These are phyloP conservation scores for Misopates orontium DNA, from an alignment of 257 asterid species.

Conservation along the genomic window DNA sequence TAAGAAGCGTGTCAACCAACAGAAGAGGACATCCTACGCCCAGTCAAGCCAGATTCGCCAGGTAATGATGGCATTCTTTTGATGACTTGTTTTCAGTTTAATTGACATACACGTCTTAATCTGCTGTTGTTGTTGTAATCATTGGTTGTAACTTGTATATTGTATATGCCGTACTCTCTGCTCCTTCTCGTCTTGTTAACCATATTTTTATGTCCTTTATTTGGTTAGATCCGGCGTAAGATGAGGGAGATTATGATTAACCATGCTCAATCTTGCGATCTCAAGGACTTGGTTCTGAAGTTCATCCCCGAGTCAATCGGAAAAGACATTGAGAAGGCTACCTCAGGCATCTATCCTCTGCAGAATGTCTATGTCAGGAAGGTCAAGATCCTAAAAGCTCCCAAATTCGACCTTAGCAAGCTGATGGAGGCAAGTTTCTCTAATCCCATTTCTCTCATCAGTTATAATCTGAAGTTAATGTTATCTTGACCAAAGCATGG, in stretches of 20 bases:
- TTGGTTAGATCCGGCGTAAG: constrained; percentile 40
- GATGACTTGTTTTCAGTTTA: background rate
- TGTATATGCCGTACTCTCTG: no score
- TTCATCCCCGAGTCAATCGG: constrained; percentile 52
- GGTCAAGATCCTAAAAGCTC: constrained; percentile 52
- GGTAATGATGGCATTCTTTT: constrained; percentile 17
- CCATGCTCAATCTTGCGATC: constrained; percentile 45
- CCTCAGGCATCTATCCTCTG: constrained; percentile 46
- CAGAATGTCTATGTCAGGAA: constrained; percentile 47
- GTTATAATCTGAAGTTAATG: no score
- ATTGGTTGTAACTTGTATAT: no score
- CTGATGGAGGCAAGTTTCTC: constrained; percentile 41
- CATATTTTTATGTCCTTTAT: background rate
- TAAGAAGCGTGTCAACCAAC: constrained; percentile 47
- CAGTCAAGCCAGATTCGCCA: constrained; percentile 49
- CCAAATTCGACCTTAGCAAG: constrained; percentile 50
- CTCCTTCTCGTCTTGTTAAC: no score
- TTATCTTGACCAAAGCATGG: no score
- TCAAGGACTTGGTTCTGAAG: constrained; percentile 46
- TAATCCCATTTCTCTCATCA: background rate
- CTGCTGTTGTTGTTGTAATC: no score
- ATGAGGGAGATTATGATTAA: constrained; percentile 48
- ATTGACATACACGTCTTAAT: no score
- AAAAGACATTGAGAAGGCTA: constrained; percentile 49
- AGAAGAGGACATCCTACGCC: constrained; percentile 47